A percentile compares a stretch with the other conserved stretches of the same genome.
These are phyloP conservation scores for Polychytrium aggregatum DNA, from an alignment of 192 early-diverging fungal species.

Conservation along the genomic window DNA sequence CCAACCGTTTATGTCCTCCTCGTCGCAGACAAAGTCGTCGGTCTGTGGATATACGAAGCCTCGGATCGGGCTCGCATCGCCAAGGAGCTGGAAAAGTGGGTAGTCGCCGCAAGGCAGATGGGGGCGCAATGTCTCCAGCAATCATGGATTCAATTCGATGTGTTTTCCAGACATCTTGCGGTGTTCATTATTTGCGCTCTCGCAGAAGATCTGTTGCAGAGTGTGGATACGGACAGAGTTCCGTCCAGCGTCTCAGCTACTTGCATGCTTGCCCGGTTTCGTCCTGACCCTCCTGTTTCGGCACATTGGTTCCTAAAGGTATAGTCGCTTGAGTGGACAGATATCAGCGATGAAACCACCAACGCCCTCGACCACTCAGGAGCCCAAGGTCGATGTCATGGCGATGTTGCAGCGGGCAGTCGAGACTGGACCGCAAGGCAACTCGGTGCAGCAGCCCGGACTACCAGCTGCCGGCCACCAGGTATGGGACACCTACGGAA, in stretches of 20 bases:
- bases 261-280: no score
- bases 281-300: no score
- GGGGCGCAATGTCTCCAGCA: no score
- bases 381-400: conserved; percentile 15
- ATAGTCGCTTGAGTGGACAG: neutral
- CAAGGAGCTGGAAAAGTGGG: conserved; percentile 15
- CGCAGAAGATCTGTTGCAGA: conserved; percentile 9
- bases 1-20: neutral
- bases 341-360: conserved; percentile 2
- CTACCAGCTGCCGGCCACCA: no score
- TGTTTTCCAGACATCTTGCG: neutral
- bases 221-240: conserved; percentile 3
- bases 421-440: neutral
- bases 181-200: neutral
- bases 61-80: conserved; percentile 53
- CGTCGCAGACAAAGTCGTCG: conserved; percentile 45
- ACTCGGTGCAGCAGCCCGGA: conserved; percentile 1
- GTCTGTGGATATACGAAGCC: conserved; percentile 70
- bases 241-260: neutral
- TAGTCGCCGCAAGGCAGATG: no score
- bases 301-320: neutral
- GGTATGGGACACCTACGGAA: no score
- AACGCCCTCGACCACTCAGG: conserved; percentile 8
- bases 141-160: neutral
- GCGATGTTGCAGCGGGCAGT: conserved; percentile 13